Evolutionary conservation across 805 yeast species (phyloP).

Genomic region (Ogataea pini): DNA sequence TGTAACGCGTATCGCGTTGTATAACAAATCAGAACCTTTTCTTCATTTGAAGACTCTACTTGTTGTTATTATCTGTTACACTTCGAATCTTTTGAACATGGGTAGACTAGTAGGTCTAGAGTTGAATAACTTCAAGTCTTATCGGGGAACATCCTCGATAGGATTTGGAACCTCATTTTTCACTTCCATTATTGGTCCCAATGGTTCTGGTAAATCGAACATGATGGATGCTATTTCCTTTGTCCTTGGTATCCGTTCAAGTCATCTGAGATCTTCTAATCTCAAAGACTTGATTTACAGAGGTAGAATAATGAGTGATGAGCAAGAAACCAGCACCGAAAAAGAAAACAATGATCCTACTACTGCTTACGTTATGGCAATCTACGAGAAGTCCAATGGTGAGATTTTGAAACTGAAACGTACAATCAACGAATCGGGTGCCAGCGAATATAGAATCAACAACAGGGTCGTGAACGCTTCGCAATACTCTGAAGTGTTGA

Average conservation of each 20-base stretch:
- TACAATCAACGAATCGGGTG: slow-evolving; percentile 56
- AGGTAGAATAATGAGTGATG: slow-evolving; percentile 49
- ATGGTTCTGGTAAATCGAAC: slow-evolving; percentile 97
- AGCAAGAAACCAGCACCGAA: slow-evolving; percentile 25
- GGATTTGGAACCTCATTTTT: slow-evolving; percentile 84
- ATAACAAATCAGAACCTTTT: background rate
- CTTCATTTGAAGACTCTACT: background rate
- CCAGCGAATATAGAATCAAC: slow-evolving; percentile 69
- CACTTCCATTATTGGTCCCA: slow-evolving; percentile 95
- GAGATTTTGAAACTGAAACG: slow-evolving; percentile 63
- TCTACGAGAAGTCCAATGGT: slow-evolving; percentile 66
- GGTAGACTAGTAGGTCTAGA: slow-evolving; percentile 81
- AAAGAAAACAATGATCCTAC: slow-evolving; percentile 40
- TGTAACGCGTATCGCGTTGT: slow-evolving; percentile 5
- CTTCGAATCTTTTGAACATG: slow-evolving; percentile 44
- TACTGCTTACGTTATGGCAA: slow-evolving; percentile 74
- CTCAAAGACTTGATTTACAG: slow-evolving; percentile 80
- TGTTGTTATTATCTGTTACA: background rate
- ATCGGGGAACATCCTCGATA: slow-evolving; percentile 69
- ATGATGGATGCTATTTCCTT: slow-evolving; percentile 95
- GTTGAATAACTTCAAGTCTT: slow-evolving; percentile 87
- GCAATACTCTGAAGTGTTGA: slow-evolving; percentile 66
- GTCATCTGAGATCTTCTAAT: slow-evolving; percentile 72
- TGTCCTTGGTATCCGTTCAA: slow-evolving; percentile 80
- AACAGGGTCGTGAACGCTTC: slow-evolving; percentile 57